These are phyloP conservation scores for Aspergillus brasiliensis DNA, from an alignment of 2,329 filamentous ascomycete species.

Conservation along the genomic window DNA sequence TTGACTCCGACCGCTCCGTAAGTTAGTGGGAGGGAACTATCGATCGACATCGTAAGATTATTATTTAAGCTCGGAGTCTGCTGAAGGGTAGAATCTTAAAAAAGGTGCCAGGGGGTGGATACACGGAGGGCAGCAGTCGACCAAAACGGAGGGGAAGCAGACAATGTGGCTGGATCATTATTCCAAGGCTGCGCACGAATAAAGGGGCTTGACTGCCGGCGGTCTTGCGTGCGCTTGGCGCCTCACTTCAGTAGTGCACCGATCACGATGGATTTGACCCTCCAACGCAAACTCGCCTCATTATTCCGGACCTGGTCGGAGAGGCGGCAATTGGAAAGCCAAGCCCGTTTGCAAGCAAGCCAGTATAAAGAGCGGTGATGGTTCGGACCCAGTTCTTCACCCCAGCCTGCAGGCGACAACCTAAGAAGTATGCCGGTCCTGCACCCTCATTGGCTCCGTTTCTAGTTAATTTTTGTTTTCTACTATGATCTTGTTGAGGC, in stretches of 20 bases:
- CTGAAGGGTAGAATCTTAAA: neutral
- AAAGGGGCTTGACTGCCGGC: constrained; percentile 14
- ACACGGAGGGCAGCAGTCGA: neutral
- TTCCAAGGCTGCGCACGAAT: constrained; percentile 11
- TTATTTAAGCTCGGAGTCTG: constrained; percentile 12
- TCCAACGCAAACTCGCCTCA: constrained; percentile 24
- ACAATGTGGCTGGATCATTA: constrained; percentile 12
- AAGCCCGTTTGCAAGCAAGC: constrained; percentile 12
- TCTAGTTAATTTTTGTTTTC: neutral
- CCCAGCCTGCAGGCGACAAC: neutral
- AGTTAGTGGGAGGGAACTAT: neutral
- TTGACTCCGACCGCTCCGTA: constrained; percentile 2
- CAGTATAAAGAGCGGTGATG: constrained; percentile 17
- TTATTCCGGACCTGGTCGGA: constrained; percentile 18
- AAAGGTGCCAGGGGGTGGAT: neutral
- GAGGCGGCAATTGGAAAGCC: constrained; percentile 14
- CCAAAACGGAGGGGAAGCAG: neutral
- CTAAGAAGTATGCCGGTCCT: neutral
- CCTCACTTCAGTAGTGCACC: constrained; percentile 24
- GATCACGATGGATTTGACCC: constrained; percentile 16
- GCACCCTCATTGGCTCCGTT: neutral
- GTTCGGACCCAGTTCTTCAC: constrained; percentile 5
- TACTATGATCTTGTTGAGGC: neutral
- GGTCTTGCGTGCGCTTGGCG: constrained; percentile 18
- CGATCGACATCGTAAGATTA: constrained; percentile 1